phyloP scores from a whole-genome alignment of 1,139 yeast genomes.

The Yamadazyma buinensis region DNA sequence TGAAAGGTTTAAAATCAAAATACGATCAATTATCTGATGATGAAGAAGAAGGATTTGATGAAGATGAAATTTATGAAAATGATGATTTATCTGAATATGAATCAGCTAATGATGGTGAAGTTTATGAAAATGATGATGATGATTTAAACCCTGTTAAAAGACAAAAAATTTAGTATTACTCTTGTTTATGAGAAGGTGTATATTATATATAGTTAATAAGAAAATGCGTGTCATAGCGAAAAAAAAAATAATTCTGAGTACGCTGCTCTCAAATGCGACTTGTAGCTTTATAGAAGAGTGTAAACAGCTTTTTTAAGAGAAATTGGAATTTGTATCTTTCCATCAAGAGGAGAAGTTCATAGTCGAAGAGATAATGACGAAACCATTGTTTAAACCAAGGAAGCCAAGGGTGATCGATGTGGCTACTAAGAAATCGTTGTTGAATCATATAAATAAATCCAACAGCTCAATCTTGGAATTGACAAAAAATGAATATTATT shows the following conservation, averaged over 20 bases:
- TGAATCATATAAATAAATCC: not conserved
- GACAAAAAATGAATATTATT: conserved; percentile 57
- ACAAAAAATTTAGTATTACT: conserved; percentile 14
- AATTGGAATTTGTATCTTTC: too few relatives aligned
- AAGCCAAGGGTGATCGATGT: conserved; percentile 1
- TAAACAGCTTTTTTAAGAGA: too few relatives aligned
- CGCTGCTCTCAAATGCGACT: too few relatives aligned
- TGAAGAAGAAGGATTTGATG: conserved; percentile 40
- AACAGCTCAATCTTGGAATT: conserved; percentile 20
- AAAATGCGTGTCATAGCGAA: too few relatives aligned
- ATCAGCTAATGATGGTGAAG: conserved; percentile 21
- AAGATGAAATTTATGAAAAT: conserved; percentile 32
- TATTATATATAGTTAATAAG: too few relatives aligned
- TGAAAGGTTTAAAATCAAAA: conserved; percentile 92
- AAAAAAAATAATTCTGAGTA: too few relatives aligned
- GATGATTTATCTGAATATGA: conserved; percentile 30
- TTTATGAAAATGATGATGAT: conserved; percentile 13
- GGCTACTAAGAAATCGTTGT: conserved; percentile 1
- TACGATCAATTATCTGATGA: conserved; percentile 69
- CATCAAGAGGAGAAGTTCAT: too few relatives aligned
- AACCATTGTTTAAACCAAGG: conserved; percentile 7
- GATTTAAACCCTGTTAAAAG: conserved; percentile 21
- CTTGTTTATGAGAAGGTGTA: too few relatives aligned
- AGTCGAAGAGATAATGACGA: too few relatives aligned
- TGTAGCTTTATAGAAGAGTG: too few relatives aligned